A percentile compares a stretch with the other conserved stretches of the same genome.
Conservation (phyloP, 306 rosid genomes). For the Begonia masoniana region DNA sequence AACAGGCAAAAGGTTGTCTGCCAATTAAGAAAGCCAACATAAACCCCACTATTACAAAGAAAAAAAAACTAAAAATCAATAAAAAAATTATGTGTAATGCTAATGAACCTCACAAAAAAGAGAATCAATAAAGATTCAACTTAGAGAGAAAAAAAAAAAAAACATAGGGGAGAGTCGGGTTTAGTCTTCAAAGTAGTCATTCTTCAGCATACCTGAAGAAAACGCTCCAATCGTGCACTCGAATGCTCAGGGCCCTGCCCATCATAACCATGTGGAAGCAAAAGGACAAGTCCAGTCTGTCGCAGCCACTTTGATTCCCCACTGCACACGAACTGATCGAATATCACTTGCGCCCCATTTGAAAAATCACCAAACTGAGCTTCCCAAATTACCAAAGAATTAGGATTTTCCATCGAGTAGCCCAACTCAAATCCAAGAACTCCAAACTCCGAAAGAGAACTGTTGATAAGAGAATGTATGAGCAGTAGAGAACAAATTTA, state of each 20-base stretch:
- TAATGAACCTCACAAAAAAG: no score
- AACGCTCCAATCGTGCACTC: slow-evolving; percentile 82
- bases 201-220: slow-evolving; percentile 51
- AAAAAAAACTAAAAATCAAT: no score
- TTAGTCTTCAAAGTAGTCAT: no score
- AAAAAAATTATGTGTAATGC: no score
- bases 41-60: no score
- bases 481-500: no score
- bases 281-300: slow-evolving; percentile 82
- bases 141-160: not conserved
- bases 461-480: slow-evolving; percentile 13
- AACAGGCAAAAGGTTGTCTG: no score
- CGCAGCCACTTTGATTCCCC: slow-evolving; percentile 96
- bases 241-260: slow-evolving; percentile 99
- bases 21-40: no score
- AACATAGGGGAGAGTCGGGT: not conserved
- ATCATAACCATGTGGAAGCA: slow-evolving; percentile 94
- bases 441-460: slow-evolving; percentile 91
- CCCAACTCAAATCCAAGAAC: slow-evolving; percentile 99
- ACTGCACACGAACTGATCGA: slow-evolving; percentile 57
- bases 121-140: no score
- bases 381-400: slow-evolving; percentile 87
- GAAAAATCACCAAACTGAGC: slow-evolving; percentile 84
- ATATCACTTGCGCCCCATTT: slow-evolving; percentile 64
- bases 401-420: slow-evolving; percentile 92